Evolutionary conservation across 176 grass and related monocot species (phyloP), one percentile per base, ranked within the genome.

Genomic region (Bolboschoenus planiculmis): DNA sequence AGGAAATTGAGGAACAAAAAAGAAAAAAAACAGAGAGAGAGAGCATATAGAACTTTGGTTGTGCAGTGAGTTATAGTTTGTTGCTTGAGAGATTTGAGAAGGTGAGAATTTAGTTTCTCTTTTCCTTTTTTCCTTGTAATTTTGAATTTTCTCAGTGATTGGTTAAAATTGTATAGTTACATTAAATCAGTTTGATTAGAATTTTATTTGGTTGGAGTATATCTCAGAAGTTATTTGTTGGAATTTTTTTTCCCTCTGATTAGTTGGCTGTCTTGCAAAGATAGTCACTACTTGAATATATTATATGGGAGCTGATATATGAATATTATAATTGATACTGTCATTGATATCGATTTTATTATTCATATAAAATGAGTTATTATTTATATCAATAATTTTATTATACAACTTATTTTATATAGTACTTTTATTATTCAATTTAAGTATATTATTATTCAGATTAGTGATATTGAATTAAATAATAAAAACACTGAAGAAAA

Each of bases 41-140:
- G 27, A 47, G 40, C 10, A 27, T n/a, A 27, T 44, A 44, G 68
- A 62, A 21, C 9, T 33, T n/a, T 26, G 9, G 18, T 44, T 82
- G 56, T 18, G 6, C 40, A 64, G 53, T 59, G 54, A 29, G 35
- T 40, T 82, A 0, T 15, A 30, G 15, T 65, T 10, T 82, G 79
- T 65, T 82, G 79, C 39, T 82, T 80, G 54, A 58, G 18, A 60
- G 42, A 57, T 24, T 82, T 80, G 54, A 58, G 18, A 60, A 60
- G 4, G 35, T 80, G 78, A 60, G 54, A 36, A 36, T 59, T 61
- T 36, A 40, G 50, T 79, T 79, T 36, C 7, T 54, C 2, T 80
- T 58, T 11, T 40, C 11, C 21, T 16, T 26, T 60, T 11, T 42
- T 33, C 1, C 26, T 76, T 50, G 13, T 61, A 50, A 48, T 18